Evolutionary conservation across 2,329 filamentous ascomycete genomes (phyloP), one percentile per base, ranked within the genome.

Genomic region (Talaromyces sp.): DNA sequence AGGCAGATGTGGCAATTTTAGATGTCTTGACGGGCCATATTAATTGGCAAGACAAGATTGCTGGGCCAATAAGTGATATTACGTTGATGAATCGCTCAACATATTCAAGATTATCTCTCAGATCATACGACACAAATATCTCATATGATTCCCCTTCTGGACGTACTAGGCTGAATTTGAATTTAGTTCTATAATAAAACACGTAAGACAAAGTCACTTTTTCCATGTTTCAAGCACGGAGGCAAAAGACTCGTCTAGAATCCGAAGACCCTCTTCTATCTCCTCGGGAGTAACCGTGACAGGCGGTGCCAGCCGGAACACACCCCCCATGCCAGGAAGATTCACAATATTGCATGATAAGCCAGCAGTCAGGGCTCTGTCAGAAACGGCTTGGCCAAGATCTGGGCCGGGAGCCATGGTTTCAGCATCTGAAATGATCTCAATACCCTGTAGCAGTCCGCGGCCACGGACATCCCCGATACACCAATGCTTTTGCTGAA

Each of bases 381-480:
- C 76, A 1, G 78, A 80, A 10, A 88, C 73, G 0, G 66, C 66
- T 62, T 77, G 74, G 0, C 81, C 83, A 27, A 87, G 69, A 4
- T 82, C 80, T 2, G 77, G 63, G 0, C 74, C 81, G 0, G 80
- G 80, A 1, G 67, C 71, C 63, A 84, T 85, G 0, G 78, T 82
- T 36, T 74, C 68, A 2, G 77, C 69, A 65, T 85, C 77, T 0
- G 72, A 72, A 1, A 88, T 81, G 64, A 88, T 84, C 71, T 87
- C 84, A 8, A 51, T 57, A 3, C 55, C 55, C n/a, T 49, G 55
- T 7, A 57, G 9, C 1, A 57, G 30, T 55, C 58, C 58, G 19
- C 84, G 77, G 0, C 84, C 84, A 10, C 85, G 79, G 0, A 88
- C 80, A 66, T 87, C 84, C 1, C 85, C 85, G 57, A 88, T 84